Evolutionary conservation across 2,329 filamentous ascomycete genomes (phyloP).

Genomic region (Botrytis elliptica): DNA sequence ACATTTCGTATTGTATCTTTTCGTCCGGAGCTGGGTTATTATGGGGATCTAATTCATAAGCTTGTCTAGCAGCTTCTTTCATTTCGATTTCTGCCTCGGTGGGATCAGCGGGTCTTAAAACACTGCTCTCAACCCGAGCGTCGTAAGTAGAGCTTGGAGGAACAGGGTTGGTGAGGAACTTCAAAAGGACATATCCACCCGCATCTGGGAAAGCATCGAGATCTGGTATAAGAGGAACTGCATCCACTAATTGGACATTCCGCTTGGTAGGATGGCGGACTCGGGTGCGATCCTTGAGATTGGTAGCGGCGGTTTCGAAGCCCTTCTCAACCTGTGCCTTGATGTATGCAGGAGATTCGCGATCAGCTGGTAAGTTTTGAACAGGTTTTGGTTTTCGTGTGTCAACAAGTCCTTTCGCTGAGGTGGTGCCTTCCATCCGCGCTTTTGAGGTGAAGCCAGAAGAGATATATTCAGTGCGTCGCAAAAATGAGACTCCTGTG

Average conservation of each 20-base stretch:
- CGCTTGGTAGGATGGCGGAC: slow-evolving; percentile 58
- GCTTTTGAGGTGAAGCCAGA: slow-evolving; percentile 50
- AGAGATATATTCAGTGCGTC: slow-evolving; percentile 93
- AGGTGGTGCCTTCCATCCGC: slow-evolving; percentile 51
- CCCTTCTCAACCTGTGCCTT: slow-evolving; percentile 64
- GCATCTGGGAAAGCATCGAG: slow-evolving; percentile 68
- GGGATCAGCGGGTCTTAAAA: slow-evolving; percentile 60
- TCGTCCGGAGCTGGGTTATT: slow-evolving; percentile 56
- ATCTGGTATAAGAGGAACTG: slow-evolving; percentile 62
- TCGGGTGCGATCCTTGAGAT: slow-evolving; percentile 53
- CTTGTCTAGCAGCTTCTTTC: slow-evolving; percentile 48
- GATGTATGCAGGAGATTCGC: slow-evolving; percentile 64
- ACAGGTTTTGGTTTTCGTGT: slow-evolving; percentile 44
- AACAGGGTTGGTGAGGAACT: slow-evolving; percentile 66
- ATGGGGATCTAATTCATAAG: slow-evolving; percentile 56
- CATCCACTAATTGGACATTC: slow-evolving; percentile 57
- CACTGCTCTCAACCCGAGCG: slow-evolving; percentile 57
- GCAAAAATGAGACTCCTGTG: slow-evolving; percentile 85
- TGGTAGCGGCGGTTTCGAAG: slow-evolving; percentile 55
- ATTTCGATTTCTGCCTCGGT: slow-evolving; percentile 54
- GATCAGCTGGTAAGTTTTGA: slow-evolving; percentile 47
- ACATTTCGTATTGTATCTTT: slow-evolving; percentile 66
- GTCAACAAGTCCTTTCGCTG: slow-evolving; percentile 49
- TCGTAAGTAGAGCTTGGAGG: slow-evolving; percentile 54
- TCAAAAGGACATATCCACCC: slow-evolving; percentile 67